Evolutionary conservation across 768 basidiomycete species (phyloP).

Genomic region (Rhodotorula toruloides): DNA sequence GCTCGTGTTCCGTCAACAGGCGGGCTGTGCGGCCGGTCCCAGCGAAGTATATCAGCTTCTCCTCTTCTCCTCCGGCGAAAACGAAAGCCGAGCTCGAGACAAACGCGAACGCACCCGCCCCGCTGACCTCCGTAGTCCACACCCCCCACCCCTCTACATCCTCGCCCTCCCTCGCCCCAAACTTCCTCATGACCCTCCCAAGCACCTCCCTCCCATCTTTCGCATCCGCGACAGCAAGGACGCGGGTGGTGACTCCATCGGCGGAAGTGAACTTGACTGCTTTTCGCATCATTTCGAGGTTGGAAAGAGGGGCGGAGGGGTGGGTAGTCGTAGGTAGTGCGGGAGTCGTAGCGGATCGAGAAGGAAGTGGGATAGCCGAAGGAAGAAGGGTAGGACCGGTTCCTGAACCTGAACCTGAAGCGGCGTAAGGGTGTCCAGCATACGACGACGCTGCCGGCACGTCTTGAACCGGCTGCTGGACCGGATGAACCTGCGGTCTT

Average conservation of each 20-base stretch:
- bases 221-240: conserved; percentile 72
- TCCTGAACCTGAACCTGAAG: conserved; percentile 2
- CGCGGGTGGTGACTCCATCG: conserved; percentile 56
- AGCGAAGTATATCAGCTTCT: neutral
- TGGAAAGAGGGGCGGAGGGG: conserved; percentile 39
- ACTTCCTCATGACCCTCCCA: conserved; percentile 82
- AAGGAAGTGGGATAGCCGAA: conserved; percentile 12
- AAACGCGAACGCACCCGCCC: conserved; percentile 24
- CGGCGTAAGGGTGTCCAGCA: conserved; percentile 27
- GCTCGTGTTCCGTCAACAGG: conserved; percentile 37
- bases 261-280: conserved; percentile 87
- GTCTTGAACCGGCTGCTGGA: neutral
- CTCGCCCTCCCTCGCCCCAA: conserved; percentile 45
- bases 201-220: conserved; percentile 77
- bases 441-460: too few relatives aligned
- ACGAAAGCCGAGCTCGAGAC: neutral
- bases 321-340: neutral
- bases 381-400: conserved; percentile 3
- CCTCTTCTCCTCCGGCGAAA: neutral
- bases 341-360: neutral
- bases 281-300: conserved; percentile 70
- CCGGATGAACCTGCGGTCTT: neutral
- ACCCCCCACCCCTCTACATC: conserved; percentile 40
- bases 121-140: conserved; percentile 26
- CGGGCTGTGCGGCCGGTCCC: conserved; percentile 30